Conservation (phyloP, 768 basidiomycete genomes). For the Stropharia rugosoannulata region DNA sequence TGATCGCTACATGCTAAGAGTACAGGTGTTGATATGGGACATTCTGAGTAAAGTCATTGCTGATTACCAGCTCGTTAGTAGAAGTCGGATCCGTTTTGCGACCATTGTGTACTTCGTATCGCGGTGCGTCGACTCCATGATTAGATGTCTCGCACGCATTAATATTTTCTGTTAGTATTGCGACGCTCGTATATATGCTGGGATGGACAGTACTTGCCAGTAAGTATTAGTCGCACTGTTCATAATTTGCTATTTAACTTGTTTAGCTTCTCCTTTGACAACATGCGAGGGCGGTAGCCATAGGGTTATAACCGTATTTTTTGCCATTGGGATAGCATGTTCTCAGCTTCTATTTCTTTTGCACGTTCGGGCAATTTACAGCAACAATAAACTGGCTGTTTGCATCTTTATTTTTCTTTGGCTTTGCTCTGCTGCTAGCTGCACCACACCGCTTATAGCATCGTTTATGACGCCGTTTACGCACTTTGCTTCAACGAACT, state of each 20-base stretch:
- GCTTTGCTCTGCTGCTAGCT: slow-evolving; percentile 18
- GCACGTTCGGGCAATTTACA: slow-evolving; percentile 20
- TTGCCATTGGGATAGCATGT: slow-evolving; percentile 11
- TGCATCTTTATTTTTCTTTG: slow-evolving; percentile 23
- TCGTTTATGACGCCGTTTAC: slow-evolving; percentile 1
- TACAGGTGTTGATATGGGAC: neutral
- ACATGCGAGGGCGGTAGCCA: neutral
- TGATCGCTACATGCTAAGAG: neutral
- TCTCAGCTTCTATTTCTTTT: slow-evolving; percentile 22
- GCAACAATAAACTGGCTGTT: slow-evolving; percentile 11
- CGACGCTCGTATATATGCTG: neutral
- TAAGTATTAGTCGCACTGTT: too few relatives aligned
- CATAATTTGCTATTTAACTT: too few relatives aligned
- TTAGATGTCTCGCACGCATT: neutral
- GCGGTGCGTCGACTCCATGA: neutral
- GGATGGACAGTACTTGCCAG: neutral
- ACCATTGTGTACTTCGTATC: slow-evolving; percentile 1
- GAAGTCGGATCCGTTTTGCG: neutral
- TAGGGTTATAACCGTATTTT: slow-evolving; percentile 6
- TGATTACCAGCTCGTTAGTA: neutral
- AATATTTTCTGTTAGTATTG: neutral
- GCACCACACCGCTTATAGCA: slow-evolving; percentile 18
- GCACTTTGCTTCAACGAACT: slow-evolving; percentile 13
- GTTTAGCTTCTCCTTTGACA: slow-evolving; percentile 6
- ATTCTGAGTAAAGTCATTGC: neutral